Evolutionary conservation across 441 rosid genomes (phyloP), one percentile per base, ranked within the genome.

Genomic region (Gossypium gossypioides): DNA sequence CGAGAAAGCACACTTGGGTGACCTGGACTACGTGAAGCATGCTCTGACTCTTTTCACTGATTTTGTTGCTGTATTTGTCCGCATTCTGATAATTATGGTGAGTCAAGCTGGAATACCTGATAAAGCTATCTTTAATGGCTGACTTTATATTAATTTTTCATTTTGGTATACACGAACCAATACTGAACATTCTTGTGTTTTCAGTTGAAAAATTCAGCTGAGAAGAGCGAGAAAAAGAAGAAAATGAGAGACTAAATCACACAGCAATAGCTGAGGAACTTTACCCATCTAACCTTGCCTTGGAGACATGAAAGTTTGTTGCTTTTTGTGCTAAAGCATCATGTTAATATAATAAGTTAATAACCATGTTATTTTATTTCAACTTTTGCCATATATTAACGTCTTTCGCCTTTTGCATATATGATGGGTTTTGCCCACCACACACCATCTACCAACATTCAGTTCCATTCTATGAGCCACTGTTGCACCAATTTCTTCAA

Each of bases 1-100:
- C 19, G 98, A 93, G 91, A 88, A 76, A 78, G 98, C 96, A 27
- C 89, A 89, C 78, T 74, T 54, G 0, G 98, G 96, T 0, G 96
- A 91, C 69, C 74, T 82, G 81, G 98, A 93, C 82, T 88, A 88
- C 52, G 92, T 93, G 79, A 89, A 82, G 84, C 96, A 90, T 61
- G 82, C 97, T 0, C 40, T 87, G 42, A 83, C 82, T 7, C 92
- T 89, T 51, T 93, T 93, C 85, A 85, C 89, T 0, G 92, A 92
- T 76, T 91, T 92, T n/a, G 77, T 85, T 10, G 88, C 89, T 16
- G 87, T 88, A 22, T 89, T 89, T 64, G 89, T 89, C 50, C 84
- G 97, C 42, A 81, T 93, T 75, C 89, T 93, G 10, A 50, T 87
- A 2, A 81, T 92, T 73, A 91, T 92, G 96, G 96, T 92, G 73